These are phyloP conservation scores for Phytophthora sansomeana DNA, from an alignment of 352 stramenopile genomes.

Conservation along the genomic window DNA sequence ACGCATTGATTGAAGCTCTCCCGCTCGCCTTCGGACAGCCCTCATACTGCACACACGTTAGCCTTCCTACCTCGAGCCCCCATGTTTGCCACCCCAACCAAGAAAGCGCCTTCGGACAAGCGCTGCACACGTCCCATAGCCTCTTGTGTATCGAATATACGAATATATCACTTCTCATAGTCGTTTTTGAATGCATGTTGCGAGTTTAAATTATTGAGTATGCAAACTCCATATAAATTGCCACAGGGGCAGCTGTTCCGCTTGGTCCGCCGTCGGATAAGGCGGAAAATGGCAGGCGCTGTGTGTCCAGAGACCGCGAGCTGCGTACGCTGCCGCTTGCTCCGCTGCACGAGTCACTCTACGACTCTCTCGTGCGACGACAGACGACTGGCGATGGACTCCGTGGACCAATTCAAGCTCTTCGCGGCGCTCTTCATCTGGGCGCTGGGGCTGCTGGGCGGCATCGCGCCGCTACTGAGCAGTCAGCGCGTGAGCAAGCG, in stretches of 20 bases:
- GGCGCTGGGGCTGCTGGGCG: constrained; percentile 59
- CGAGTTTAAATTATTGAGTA: no score
- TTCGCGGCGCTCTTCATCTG: constrained; percentile 65
- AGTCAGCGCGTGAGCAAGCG: constrained; percentile 44
- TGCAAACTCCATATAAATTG: no score
- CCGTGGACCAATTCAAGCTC: constrained; percentile 73
- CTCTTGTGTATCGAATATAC: no score
- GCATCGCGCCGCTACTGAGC: constrained; percentile 60
- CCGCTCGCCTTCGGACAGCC: background rate
- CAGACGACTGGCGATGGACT: constrained; percentile 41
- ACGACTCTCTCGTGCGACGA: constrained; percentile 18
- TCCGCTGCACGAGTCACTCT: constrained; percentile 17
- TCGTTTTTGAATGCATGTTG: no score
- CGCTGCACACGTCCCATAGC: no score
- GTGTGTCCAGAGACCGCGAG: constrained; percentile 8
- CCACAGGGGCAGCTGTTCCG: background rate
- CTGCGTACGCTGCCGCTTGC: no score
- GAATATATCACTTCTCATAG: no score
- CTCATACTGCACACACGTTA: background rate
- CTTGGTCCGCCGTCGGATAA: constrained; percentile 39
- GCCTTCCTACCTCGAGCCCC: constrained; percentile 16
- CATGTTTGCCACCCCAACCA: constrained; percentile 7
- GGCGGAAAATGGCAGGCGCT: constrained; percentile 9
- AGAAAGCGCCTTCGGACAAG: constrained; percentile 24
- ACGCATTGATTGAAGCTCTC: constrained; percentile 4